Evolutionary conservation across 1,284 basidiomycete species (phyloP).

Genomic region (Inonotus hispidus): DNA sequence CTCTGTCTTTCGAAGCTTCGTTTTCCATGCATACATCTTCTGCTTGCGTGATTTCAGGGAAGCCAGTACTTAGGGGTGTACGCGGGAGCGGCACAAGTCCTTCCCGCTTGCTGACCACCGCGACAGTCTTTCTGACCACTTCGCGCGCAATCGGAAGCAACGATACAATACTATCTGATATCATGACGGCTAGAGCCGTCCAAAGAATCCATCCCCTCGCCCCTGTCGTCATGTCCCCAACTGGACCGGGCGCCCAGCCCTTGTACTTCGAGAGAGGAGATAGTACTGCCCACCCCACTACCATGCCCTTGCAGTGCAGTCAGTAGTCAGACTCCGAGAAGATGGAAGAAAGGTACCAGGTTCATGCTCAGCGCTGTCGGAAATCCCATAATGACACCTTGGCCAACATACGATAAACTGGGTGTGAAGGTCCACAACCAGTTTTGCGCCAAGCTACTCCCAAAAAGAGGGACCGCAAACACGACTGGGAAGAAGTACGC

Average conservation of each 20-base stretch:
- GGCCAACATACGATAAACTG: constrained; percentile 86
- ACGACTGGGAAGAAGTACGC: constrained; percentile 86
- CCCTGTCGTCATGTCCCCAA: constrained; percentile 78
- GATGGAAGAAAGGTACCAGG: constrained; percentile 42
- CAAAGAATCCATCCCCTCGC: constrained; percentile 93
- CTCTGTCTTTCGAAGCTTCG: constrained; percentile 63
- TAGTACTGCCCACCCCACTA: constrained; percentile 92
- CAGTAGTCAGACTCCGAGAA: neutral
- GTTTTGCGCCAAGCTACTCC: constrained; percentile 75
- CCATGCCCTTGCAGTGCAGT: constrained; percentile 61
- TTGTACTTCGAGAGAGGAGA: constrained; percentile 78
- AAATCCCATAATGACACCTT: constrained; percentile 98
- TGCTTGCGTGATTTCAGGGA: constrained; percentile 19
- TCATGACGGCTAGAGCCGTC: constrained; percentile 94
- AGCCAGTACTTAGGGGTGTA: constrained; percentile 15
- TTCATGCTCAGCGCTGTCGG: constrained; percentile 94
- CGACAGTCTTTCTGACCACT: constrained; percentile 38
- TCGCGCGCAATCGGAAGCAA: constrained; percentile 67
- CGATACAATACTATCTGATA: constrained; percentile 83
- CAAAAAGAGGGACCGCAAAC: constrained; percentile 91
- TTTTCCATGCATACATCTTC: constrained; percentile 17
- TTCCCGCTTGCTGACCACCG: constrained; percentile 1
- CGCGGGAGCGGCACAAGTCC: constrained; percentile 20
- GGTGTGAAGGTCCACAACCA: constrained; percentile 97
- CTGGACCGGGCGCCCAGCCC: constrained; percentile 90